These are phyloP conservation scores for Zea luxurians DNA, from an alignment of 176 grass and related monocot genomes.

Conservation along the genomic window DNA sequence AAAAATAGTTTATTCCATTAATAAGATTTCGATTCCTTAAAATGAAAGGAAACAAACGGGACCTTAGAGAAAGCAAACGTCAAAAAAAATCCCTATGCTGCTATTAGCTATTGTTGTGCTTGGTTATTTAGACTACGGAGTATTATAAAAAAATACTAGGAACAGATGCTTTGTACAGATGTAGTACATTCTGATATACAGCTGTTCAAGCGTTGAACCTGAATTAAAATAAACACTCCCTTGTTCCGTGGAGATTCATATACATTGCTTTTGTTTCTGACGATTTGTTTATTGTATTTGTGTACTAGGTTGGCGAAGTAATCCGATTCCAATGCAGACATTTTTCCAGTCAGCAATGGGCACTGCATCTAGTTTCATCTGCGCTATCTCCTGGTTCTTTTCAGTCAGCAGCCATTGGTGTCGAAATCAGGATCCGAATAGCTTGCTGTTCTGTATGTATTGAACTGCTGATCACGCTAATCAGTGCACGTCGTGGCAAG, in stretches of 20 bases:
- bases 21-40: no score
- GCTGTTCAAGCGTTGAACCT: background rate
- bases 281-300: background rate
- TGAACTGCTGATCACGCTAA: background rate
- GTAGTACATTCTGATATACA: background rate
- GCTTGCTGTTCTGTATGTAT: background rate
- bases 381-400: no score
- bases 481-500: background rate
- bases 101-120: no score
- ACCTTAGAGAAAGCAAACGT: no score
- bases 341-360: background rate
- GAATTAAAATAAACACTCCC: background rate
- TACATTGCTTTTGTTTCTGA: constrained; percentile 8
- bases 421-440: background rate
- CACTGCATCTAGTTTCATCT: background rate
- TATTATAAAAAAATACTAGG: background rate
- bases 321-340: no score
- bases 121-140: no score
- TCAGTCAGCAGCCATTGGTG: background rate
- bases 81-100: no score
- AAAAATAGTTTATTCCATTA: no score
- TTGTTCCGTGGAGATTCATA: background rate
- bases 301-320: constrained; percentile 46
- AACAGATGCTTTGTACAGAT: background rate
- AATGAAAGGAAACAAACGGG: no score